These are phyloP conservation scores for Hypoxylon sp. DNA, from an alignment of 2,329 filamentous ascomycete genomes.

Conservation along the genomic window DNA sequence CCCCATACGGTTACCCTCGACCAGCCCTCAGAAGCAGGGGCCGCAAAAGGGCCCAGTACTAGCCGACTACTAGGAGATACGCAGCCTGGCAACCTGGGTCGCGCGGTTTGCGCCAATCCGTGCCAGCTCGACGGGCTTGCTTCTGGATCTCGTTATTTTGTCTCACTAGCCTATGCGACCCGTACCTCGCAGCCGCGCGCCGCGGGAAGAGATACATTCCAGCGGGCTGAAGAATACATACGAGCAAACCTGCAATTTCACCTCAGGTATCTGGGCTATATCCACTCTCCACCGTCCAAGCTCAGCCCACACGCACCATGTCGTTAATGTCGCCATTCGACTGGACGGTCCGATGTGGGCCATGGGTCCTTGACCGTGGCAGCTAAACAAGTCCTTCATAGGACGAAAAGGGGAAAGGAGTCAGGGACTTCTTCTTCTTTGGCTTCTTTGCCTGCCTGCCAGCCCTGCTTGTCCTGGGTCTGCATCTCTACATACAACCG, in stretches of 20 bases:
- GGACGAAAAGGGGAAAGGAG: slow-evolving; percentile 16
- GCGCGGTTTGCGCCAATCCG: too few relatives aligned
- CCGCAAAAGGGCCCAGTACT: not conserved
- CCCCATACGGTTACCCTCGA: slow-evolving; percentile 17
- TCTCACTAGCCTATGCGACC: slow-evolving; percentile 16
- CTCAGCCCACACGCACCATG: slow-evolving; percentile 14
- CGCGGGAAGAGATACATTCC: slow-evolving; percentile 21
- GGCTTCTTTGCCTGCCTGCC: not conserved
- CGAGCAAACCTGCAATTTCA: slow-evolving; percentile 15
- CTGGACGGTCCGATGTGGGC: slow-evolving; percentile 8
- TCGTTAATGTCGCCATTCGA: slow-evolving; percentile 10
- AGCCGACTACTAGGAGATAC: not conserved
- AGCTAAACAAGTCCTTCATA: slow-evolving; percentile 8
- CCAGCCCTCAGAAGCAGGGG: slow-evolving; percentile 17
- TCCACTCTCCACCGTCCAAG: slow-evolving; percentile 23
- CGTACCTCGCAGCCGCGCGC: slow-evolving; percentile 11
- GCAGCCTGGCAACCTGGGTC: too few relatives aligned
- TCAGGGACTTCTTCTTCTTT: too few relatives aligned
- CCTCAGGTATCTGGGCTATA: not conserved
- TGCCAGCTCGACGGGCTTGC: slow-evolving; percentile 19
- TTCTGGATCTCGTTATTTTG: slow-evolving; percentile 25
- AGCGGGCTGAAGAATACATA: slow-evolving; percentile 1
- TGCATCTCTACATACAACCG: slow-evolving; percentile 3
- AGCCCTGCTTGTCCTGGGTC: slow-evolving; percentile 4
- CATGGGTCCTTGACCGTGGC: slow-evolving; percentile 13